phyloP scores from a whole-genome alignment of 2,329 filamentous ascomycete genomes.

The Aureobasidium sp. region DNA sequence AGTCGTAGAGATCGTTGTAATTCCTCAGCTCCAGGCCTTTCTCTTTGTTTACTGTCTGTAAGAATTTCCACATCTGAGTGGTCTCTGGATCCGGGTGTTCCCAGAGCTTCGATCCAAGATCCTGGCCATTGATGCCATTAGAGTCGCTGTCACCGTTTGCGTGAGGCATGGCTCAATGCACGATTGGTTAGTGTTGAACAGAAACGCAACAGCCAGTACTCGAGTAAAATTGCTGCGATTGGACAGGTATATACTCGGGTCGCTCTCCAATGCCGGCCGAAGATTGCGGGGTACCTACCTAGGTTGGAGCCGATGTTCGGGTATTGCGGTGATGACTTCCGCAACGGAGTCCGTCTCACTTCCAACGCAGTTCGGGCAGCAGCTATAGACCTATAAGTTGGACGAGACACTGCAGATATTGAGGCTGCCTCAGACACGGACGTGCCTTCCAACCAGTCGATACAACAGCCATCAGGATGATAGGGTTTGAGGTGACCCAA shows the following conservation, averaged over 20 bases:
- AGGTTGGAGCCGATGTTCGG: not conserved
- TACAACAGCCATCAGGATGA: not conserved
- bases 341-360: not conserved
- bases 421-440: not conserved
- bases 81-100: conserved; percentile 34
- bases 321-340: not conserved
- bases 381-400: not conserved
- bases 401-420: not conserved
- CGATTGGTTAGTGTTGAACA: not conserved
- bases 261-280: not conserved
- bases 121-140: conserved; percentile 6
- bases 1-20: conserved; percentile 72
- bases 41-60: conserved; percentile 58
- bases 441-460: not conserved
- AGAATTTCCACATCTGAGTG: conserved; percentile 41
- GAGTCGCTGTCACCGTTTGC: not conserved
- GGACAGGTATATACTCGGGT: conserved; percentile 9
- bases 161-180: not conserved
- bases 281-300: not conserved
- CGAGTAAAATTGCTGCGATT: not conserved
- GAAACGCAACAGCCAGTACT: not conserved
- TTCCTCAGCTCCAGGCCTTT: conserved; percentile 54
- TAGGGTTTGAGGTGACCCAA: not conserved
- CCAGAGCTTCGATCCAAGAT: conserved; percentile 24
- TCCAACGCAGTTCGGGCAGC: not conserved